These are phyloP conservation scores for Tetracladium marchalianum DNA, from an alignment of 495 filamentous ascomycete species.

Conservation along the genomic window DNA sequence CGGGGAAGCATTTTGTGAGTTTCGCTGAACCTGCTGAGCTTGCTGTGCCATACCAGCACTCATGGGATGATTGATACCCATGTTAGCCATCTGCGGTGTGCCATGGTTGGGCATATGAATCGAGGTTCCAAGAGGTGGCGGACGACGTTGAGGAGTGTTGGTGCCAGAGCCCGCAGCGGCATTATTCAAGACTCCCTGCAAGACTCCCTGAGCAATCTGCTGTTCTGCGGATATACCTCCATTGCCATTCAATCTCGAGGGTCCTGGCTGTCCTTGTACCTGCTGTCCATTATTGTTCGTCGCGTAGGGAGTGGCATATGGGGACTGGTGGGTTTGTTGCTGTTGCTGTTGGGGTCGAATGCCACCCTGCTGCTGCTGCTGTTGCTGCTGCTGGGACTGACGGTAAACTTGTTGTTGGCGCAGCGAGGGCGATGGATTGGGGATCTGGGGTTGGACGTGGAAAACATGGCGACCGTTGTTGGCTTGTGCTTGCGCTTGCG, in stretches of 20 bases:
- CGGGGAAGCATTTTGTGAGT: slow-evolving; percentile 17
- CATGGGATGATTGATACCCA: slow-evolving; percentile 7
- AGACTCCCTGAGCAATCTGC: slow-evolving; percentile 21
- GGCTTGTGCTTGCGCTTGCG: slow-evolving; percentile 5
- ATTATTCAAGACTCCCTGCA: slow-evolving; percentile 21
- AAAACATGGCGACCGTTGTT: slow-evolving; percentile 10
- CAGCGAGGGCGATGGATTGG: slow-evolving; percentile 8
- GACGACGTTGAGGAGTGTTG: slow-evolving; percentile 18
- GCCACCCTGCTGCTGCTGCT: slow-evolving; percentile 8
- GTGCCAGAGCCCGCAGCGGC: slow-evolving; percentile 7
- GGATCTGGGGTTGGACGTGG: slow-evolving; percentile 4
- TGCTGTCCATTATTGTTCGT: slow-evolving; percentile 2
- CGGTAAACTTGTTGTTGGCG: slow-evolving; percentile 6
- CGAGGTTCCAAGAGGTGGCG: slow-evolving; percentile 14
- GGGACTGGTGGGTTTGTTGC: slow-evolving; percentile 13
- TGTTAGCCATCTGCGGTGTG: slow-evolving; percentile 10
- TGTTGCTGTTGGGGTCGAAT: slow-evolving; percentile 10
- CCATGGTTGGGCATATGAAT: slow-evolving; percentile 18
- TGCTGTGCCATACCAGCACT: slow-evolving; percentile 14
- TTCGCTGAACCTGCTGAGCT: slow-evolving; percentile 1
- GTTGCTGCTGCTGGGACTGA: slow-evolving; percentile 8
- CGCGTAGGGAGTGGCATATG: slow-evolving; percentile 18
- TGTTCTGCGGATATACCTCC: slow-evolving; percentile 16
- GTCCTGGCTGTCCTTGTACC: slow-evolving; percentile 2
- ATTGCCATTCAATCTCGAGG: slow-evolving; percentile 12